These are phyloP conservation scores for Colletotrichum aenigma DNA, from an alignment of 2,329 filamentous ascomycete species.

Conservation along the genomic window DNA sequence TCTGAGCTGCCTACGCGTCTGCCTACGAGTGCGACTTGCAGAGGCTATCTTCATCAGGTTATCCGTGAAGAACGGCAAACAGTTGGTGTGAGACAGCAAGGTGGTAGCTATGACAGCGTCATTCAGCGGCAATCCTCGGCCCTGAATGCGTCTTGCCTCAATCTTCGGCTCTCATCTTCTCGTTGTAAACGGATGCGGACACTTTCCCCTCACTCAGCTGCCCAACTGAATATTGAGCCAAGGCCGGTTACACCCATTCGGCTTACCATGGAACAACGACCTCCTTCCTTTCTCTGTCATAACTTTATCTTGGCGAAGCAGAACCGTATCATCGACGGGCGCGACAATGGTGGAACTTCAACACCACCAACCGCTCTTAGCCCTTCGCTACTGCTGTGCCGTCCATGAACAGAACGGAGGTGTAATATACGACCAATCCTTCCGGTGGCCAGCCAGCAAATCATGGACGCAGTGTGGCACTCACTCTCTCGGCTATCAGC, in stretches of 20 bases:
- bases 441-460: not conserved
- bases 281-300: not conserved
- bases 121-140: not conserved
- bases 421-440: not conserved
- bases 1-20: not conserved
- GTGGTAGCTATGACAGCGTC: not conserved
- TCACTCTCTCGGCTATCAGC: conserved; percentile 2
- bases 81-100: not conserved
- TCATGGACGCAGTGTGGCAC: not conserved
- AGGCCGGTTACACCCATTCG: not conserved
- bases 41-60: not conserved
- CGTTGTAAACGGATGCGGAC: not conserved
- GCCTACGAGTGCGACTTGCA: not conserved
- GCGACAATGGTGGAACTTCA: not conserved
- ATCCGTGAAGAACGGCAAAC: not conserved
- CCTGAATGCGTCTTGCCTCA: not conserved
- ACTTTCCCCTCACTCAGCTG: not conserved
- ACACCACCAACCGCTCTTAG: not conserved
- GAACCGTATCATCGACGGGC: not conserved
- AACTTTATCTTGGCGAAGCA: not conserved
- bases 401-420: not conserved
- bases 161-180: not conserved
- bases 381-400: not conserved
- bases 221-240: not conserved
- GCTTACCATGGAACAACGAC: not conserved